Base-by-base conservation (phyloP, 1,284 basidiomycete species). In the Apiotrichum veenhuisii region DNA sequence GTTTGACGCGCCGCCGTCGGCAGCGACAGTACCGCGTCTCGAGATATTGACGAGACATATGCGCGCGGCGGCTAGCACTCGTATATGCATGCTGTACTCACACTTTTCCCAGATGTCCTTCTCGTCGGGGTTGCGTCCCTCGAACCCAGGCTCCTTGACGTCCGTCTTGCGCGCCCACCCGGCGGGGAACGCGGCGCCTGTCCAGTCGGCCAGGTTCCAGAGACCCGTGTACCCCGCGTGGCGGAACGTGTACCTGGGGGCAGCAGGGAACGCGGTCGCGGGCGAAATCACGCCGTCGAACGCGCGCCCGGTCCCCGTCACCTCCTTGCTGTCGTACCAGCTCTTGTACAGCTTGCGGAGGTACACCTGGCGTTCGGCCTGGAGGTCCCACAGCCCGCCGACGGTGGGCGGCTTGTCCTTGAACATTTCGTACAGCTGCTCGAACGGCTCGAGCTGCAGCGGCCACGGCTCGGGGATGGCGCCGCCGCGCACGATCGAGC, bases 141-240 rank as follows among this genome's bases (percentile, higher is more conserved):
- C 62, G 3, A 33, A n/a, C 20, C 48, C 55, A 14, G 49, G 43
- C 8, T 20, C 14, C 26, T 40, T 79, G 22, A 66, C 65, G 59
- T 87, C 85, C 9, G 83, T 49, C n/a, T 54, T 52, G 5, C 75
- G 78, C 66, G 86, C 82, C 14, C 83, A 82, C 46, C 69, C 80
- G 0, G 83, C 84, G 0, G 88, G 88, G 61, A 90, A 80, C 4
- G 82, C 75, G 14, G 82, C 75, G 2, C 81, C 79, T 0, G 85
- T 78, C 62, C 84, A 86, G 69, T 89, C 88, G 26, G 78, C 60
- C 2, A 64, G 34, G 50, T 64, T 64, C 57, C 52, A 59, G n/a
- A 62, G 48, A 2, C 37, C 42, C 3, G 57, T 59, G 47, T 63
- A 63, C 5, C 54, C 56, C 8, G 37, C n/a, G 47, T 57, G 48